Base-by-base conservation (phyloP, 2,329 filamentous ascomycete species). In the Trichoderma sp. region DNA sequence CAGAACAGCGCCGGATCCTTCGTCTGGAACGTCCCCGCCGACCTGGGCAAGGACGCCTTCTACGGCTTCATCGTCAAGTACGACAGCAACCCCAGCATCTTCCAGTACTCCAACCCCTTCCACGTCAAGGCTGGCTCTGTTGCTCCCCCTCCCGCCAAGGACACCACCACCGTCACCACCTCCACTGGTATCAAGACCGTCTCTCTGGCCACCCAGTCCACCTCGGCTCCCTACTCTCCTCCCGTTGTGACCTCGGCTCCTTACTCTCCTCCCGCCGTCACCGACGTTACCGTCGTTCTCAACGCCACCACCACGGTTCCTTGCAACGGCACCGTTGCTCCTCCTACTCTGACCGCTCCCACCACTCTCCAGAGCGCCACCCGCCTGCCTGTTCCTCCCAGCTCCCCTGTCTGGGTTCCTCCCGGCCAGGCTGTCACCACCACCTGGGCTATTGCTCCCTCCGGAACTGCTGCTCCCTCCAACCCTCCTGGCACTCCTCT, bases 91-190 rank as follows among this genome's bases (percentile, higher is more conserved):
- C 66, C 80, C 27, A 72, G 61, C 13, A 79, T 83, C 76, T 88
- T 87, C 84, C 87, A 90, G 83, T 90, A 85, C 84, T 88, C 86
- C 68, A 85, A 84, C 81, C 87, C 87, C 74, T 91, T 91, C 83
- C 74, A 81, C 75, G 87, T 88, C 75, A 75, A 76, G 68, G 80
- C 76, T 31, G 73, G 68, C 60, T 5, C 27, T 27, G 33, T 27
- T 4, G 27, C 27, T 27, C 27, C 74, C 27, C 64, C 53, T 31
- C 40, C 58, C 13, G 70, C 37, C 58, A 63, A 71, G 43, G 49
- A 66, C 49, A 77, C 76, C 73, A 69, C 73, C 70, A 76, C 76
- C 71, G 58, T 74, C 57, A 79, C 74, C 72, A 74, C 73, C 64
- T 72, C 75, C 61, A 69, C 74, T 40, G 76, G 74, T 71, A 72